phyloP scores from a whole-genome alignment of 805 yeast genomes.

The Zygoascus ofunaensis region DNA sequence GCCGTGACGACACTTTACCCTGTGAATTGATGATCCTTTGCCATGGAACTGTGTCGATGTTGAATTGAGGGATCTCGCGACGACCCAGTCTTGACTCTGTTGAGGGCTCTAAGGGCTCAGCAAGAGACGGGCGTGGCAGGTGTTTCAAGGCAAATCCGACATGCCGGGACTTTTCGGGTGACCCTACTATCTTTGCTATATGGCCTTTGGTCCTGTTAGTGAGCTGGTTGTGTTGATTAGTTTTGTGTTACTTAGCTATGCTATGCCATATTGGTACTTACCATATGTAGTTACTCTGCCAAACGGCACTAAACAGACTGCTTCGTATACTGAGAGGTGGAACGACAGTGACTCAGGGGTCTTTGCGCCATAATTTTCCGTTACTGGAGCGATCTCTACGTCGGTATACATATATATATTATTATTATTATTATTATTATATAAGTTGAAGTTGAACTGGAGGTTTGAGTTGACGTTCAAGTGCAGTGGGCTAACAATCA shows the following conservation, averaged over 20 bases:
- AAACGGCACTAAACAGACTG: conserved; percentile 45
- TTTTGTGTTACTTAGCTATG: no score
- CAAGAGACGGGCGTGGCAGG: conserved; percentile 29
- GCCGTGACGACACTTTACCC: conserved; percentile 49
- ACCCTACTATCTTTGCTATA: conserved; percentile 52
- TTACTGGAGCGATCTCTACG: not conserved
- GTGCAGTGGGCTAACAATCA: no score
- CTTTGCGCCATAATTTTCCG: conserved; percentile 17
- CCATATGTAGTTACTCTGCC: conserved; percentile 67
- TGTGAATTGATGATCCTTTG: conserved; percentile 65
- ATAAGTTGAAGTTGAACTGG: no score
- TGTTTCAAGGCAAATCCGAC: conserved; percentile 66
- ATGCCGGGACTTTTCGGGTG: conserved; percentile 61
- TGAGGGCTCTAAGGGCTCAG: no score
- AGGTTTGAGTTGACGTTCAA: no score
- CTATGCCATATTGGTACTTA: conserved; percentile 18
- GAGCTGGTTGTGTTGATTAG: not conserved
- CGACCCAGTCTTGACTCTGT: no score
- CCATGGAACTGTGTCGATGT: conserved; percentile 53
- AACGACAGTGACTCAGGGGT: conserved; percentile 46
- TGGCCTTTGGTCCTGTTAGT: conserved; percentile 36
- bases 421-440: no score
- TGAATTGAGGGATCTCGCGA: conserved; percentile 21
- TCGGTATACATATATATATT: not conserved
- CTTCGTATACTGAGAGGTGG: conserved; percentile 50